These are phyloP conservation scores for Nelumbo lutea DNA, from an alignment of 164 flowering plant species.

Conservation along the genomic window DNA sequence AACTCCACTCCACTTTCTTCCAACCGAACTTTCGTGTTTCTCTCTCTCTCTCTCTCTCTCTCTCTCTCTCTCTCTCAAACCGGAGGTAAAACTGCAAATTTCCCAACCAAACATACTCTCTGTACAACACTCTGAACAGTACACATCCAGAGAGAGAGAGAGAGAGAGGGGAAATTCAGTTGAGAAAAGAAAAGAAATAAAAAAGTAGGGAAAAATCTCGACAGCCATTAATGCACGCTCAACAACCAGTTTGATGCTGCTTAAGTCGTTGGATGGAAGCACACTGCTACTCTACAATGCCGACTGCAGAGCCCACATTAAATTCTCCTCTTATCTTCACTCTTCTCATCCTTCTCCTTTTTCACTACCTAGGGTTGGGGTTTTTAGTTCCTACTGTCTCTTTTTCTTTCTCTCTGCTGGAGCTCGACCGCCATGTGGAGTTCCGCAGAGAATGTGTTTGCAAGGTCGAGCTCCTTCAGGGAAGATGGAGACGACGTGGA, in stretches of 20 bases:
- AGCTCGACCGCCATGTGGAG: slow-evolving; percentile 59
- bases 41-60: slow-evolving; percentile 29
- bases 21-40: background rate
- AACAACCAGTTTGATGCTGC: background rate
- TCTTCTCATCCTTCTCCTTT: slow-evolving; percentile 32
- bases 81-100: background rate
- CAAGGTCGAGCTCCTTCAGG: slow-evolving; percentile 54
- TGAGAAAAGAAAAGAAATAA: background rate
- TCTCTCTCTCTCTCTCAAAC: slow-evolving; percentile 16
- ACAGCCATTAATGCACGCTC: background rate
- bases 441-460: slow-evolving; percentile 56
- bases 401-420: background rate
- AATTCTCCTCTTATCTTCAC: slow-evolving; percentile 15
- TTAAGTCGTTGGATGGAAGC: background rate
- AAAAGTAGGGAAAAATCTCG: too few species aligned
- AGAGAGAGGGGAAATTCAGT: background rate
- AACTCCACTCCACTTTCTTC: background rate
- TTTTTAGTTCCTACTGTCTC: background rate
- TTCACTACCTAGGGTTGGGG: slow-evolving; percentile 12
- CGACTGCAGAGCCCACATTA: background rate
- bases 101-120: background rate
- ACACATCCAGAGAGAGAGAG: background rate
- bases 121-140: background rate
- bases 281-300: background rate
- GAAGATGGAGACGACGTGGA: slow-evolving; percentile 77